phyloP scores from a whole-genome alignment of 2,329 filamentous ascomycete genomes.

The Fusarium pilosicola region DNA sequence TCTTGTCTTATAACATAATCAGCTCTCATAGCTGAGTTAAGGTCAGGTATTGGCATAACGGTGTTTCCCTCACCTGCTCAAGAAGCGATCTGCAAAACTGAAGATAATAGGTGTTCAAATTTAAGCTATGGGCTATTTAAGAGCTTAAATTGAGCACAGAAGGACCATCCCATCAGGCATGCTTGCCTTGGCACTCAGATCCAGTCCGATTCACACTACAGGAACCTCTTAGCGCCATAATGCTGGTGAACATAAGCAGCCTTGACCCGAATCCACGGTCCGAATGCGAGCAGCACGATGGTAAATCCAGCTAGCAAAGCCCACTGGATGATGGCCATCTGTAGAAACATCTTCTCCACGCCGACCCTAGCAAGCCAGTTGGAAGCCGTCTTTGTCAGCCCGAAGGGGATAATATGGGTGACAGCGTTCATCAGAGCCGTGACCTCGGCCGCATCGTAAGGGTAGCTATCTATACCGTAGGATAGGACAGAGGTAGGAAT shows the following conservation, averaged over 20 bases:
- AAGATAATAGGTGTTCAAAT: not conserved
- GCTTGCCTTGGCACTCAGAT: accelerated
- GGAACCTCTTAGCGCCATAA: not conserved
- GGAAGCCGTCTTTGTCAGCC: not conserved
- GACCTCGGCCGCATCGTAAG: not conserved
- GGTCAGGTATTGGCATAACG: accelerated
- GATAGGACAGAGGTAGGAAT: not conserved
- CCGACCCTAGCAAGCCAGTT: not conserved
- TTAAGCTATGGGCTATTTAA: not conserved
- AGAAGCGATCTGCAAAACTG: accelerated
- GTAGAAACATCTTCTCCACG: not conserved
- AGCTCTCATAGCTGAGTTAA: not conserved
- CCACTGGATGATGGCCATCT: not conserved
- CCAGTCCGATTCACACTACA: not conserved
- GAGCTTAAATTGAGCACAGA: accelerated
- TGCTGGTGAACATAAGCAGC: not conserved
- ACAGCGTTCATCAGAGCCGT: not conserved
- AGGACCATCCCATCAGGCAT: not conserved
- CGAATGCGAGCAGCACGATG: not conserved
- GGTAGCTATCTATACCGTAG: not conserved
- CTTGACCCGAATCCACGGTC: not conserved
- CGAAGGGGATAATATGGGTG: not conserved
- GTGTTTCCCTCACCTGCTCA: accelerated
- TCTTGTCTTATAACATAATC: not conserved
- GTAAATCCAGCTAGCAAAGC: not conserved